These are phyloP conservation scores for Verticillium zaregamsianum DNA, from an alignment of 2,329 filamentous ascomycete species.

Conservation along the genomic window DNA sequence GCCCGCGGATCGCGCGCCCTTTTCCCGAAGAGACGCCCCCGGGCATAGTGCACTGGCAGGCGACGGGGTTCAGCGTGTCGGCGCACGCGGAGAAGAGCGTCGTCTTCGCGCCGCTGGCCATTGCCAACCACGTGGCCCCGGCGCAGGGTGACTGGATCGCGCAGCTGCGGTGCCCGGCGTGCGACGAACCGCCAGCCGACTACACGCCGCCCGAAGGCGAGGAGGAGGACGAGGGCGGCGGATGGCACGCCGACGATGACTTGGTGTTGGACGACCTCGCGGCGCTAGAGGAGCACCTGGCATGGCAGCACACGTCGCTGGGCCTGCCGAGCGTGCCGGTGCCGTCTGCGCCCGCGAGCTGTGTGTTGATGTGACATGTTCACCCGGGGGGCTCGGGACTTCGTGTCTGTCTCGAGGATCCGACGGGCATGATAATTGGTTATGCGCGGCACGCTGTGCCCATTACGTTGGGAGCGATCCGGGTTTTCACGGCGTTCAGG, in stretches of 20 bases:
- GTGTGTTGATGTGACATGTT: slow-evolving; percentile 38
- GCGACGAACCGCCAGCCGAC: slow-evolving; percentile 46
- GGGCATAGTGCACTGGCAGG: slow-evolving; percentile 45
- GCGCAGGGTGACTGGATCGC: slow-evolving; percentile 47
- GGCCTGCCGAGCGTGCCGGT: slow-evolving; percentile 30
- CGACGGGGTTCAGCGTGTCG: slow-evolving; percentile 37
- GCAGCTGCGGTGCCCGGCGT: slow-evolving; percentile 49
- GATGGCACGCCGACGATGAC: slow-evolving; percentile 43
- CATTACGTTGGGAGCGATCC: not conserved
- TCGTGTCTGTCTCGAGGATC: not conserved
- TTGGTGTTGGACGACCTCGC: slow-evolving; percentile 43
- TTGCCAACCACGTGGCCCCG: slow-evolving; percentile 50
- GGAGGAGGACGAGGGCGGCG: slow-evolving; percentile 36
- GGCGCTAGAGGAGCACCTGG: slow-evolving; percentile 49
- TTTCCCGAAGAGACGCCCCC: slow-evolving; percentile 12
- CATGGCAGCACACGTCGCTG: slow-evolving; percentile 48
- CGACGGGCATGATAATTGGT: not conserved
- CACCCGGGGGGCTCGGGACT: not conserved
- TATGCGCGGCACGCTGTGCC: not conserved
- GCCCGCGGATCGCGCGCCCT: slow-evolving; percentile 12
- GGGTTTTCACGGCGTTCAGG: not conserved
- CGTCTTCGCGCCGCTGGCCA: slow-evolving; percentile 52
- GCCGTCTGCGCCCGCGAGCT: slow-evolving; percentile 31
- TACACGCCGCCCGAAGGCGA: slow-evolving; percentile 36
- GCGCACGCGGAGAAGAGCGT: slow-evolving; percentile 42